Evolutionary conservation across 176 grass and related monocot species (phyloP).

Genomic region (Eleusine coracana): DNA sequence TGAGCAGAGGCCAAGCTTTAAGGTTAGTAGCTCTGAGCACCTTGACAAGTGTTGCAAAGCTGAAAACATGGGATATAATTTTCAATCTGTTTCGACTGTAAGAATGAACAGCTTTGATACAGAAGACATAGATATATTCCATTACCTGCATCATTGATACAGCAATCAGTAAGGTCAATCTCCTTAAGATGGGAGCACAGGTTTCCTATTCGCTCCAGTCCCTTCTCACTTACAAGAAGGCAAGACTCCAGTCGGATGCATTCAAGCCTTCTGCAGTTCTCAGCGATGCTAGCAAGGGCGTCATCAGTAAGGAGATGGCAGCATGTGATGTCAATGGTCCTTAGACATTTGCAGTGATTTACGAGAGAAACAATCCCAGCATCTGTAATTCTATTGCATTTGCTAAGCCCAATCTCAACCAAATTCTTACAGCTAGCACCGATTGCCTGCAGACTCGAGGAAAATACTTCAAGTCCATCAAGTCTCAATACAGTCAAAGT

Average conservation of each 20-base stretch:
- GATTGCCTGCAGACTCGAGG: constrained; percentile 50
- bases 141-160: constrained; percentile 57
- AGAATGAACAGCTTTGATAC: not conserved
- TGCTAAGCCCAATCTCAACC: constrained; percentile 72
- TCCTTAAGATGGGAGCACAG: constrained; percentile 66
- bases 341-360: constrained; percentile 44
- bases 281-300: constrained; percentile 54
- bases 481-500: constrained; percentile 71
- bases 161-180: constrained; percentile 78
- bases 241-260: constrained; percentile 70
- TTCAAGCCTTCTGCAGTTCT: constrained; percentile 57
- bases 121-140: not conserved
- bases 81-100: not conserved
- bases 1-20: constrained; percentile 79
- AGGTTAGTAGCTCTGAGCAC: constrained; percentile 58
- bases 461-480: constrained; percentile 55
- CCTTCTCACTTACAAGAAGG: constrained; percentile 68
- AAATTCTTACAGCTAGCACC: constrained; percentile 63
- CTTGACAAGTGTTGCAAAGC: constrained; percentile 62
- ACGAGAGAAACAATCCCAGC: constrained; percentile 59
- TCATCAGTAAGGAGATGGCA: constrained; percentile 58
- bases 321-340: constrained; percentile 66
- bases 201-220: constrained; percentile 49
- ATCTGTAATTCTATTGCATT: constrained; percentile 70
- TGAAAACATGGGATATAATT: constrained; percentile 35